Evolutionary conservation across 345 rosid genomes (phyloP).

Genomic region (Populus deltoides): DNA sequence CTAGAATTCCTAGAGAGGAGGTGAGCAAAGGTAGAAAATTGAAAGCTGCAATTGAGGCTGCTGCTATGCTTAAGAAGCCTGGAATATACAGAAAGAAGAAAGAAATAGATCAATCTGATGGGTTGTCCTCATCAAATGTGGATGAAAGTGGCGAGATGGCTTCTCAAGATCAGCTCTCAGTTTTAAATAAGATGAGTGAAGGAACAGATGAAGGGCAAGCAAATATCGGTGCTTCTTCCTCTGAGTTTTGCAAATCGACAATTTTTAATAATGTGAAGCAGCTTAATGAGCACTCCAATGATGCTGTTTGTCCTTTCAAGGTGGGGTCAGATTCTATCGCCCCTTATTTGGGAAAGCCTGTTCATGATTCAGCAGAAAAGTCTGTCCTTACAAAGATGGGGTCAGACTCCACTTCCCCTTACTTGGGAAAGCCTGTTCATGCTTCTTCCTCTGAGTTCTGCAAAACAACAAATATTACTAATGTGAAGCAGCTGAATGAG

Average conservation of each 20-base stretch:
- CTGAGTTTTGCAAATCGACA: conserved; percentile 40
- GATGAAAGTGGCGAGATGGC: conserved; percentile 41
- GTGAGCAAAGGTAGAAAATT: conserved; percentile 51
- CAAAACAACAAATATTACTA: conserved; percentile 36
- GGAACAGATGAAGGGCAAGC: conserved; percentile 45
- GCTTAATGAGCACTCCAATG: conserved; percentile 31
- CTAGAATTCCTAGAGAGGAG: conserved; percentile 51
- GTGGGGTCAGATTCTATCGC: conserved; percentile 26
- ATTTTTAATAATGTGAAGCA: conserved; percentile 36
- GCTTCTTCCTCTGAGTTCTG: conserved; percentile 28
- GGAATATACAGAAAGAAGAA: conserved; percentile 58
- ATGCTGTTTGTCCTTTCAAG: conserved; percentile 25
- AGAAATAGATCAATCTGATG: conserved; percentile 49
- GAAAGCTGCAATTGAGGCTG: conserved; percentile 80
- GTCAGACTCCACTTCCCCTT: no score
- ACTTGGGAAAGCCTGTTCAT: background rate
- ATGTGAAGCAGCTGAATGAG: conserved; percentile 38
- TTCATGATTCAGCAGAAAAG: conserved; percentile 26
- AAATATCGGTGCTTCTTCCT: conserved; percentile 18
- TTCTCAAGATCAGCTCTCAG: conserved; percentile 44
- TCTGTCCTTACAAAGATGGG: conserved; percentile 31
- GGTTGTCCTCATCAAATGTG: conserved; percentile 35
- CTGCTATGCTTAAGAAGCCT: conserved; percentile 73
- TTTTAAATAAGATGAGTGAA: conserved; percentile 43
- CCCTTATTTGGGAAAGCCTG: conserved; percentile 35